Percentiles rank a stretch among this genome's conserved stretches.
These are phyloP conservation scores for Phytopythium aichiense DNA, from an alignment of 352 stramenopile species.

Conservation along the genomic window DNA sequence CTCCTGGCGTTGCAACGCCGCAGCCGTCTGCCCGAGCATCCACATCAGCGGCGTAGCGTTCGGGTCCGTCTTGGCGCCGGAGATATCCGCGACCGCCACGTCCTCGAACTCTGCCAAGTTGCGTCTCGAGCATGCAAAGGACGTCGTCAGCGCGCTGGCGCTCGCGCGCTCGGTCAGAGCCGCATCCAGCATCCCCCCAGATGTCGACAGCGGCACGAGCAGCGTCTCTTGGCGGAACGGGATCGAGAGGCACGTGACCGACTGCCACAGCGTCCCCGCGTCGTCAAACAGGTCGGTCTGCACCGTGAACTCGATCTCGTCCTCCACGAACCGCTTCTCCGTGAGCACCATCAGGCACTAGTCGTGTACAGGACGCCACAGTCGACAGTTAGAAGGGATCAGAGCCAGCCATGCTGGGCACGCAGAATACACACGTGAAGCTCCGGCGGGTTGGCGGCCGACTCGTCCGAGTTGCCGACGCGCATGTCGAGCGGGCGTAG, in stretches of 20 bases:
- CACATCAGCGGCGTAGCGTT: slow-evolving; percentile 47
- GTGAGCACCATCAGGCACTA: slow-evolving; percentile 77
- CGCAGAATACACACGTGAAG: slow-evolving; percentile 30
- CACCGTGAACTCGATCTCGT: slow-evolving; percentile 67
- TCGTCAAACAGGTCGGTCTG: slow-evolving; percentile 77
- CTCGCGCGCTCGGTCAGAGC: slow-evolving; percentile 20
- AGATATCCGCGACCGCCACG: slow-evolving; percentile 45
- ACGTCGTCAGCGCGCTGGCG: slow-evolving; percentile 11
- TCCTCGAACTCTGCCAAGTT: slow-evolving; percentile 53
- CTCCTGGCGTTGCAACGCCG: slow-evolving; percentile 40
- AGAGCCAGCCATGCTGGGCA: too few relatives aligned
- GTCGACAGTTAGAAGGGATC: background rate
- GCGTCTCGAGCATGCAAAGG: slow-evolving; percentile 38
- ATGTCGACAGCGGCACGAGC: slow-evolving; percentile 41
- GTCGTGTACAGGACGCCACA: background rate
- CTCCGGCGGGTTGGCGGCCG: slow-evolving; percentile 17
- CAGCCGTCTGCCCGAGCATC: slow-evolving; percentile 42
- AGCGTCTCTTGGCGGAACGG: slow-evolving; percentile 61
- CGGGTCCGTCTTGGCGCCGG: slow-evolving; percentile 12
- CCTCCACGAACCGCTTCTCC: slow-evolving; percentile 66
- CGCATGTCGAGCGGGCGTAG: slow-evolving; percentile 68
- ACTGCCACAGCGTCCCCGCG: slow-evolving; percentile 74
- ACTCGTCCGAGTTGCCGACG: slow-evolving; percentile 36
- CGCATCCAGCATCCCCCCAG: slow-evolving; percentile 34
- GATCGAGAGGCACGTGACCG: slow-evolving; percentile 51